Conservation (phyloP, 2,329 filamentous ascomycete species). For the Balansia obtecta region DNA sequence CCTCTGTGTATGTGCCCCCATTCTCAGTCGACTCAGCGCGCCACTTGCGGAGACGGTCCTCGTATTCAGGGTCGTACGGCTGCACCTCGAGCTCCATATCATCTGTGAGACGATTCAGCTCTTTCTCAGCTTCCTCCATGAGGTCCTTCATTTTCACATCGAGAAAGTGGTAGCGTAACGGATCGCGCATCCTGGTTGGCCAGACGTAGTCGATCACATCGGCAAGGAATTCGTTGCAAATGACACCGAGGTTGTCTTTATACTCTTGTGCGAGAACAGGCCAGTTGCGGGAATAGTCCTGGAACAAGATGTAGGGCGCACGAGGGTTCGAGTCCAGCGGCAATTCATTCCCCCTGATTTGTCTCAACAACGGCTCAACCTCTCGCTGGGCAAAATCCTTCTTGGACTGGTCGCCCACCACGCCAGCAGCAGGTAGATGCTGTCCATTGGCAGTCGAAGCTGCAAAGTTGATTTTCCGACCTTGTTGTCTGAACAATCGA, state of each 20-base stretch:
- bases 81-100: conserved; percentile 41
- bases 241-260: conserved; percentile 40
- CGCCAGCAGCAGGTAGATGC: conserved; percentile 17
- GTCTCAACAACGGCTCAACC: conserved; percentile 35
- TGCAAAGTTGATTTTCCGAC: conserved; percentile 34
- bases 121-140: conserved; percentile 32
- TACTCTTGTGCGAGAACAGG: conserved; percentile 38
- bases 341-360: conserved; percentile 39
- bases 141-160: conserved; percentile 35
- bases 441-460: conserved; percentile 8
- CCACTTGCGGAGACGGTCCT: conserved; percentile 36
- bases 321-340: conserved; percentile 40
- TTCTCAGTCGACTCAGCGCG: conserved; percentile 28
- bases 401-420: conserved; percentile 27
- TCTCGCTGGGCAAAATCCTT: conserved; percentile 34
- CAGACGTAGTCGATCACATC: conserved; percentile 38
- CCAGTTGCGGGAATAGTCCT: conserved; percentile 40
- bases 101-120: conserved; percentile 32
- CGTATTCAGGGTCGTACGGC: conserved; percentile 41
- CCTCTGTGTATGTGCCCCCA: conserved; percentile 34
- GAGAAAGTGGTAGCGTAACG: conserved; percentile 35
- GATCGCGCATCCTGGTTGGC: conserved; percentile 38
- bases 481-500: conserved; percentile 34
- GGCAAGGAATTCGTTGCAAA: conserved; percentile 40
- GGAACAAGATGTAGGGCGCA: conserved; percentile 41